Percentiles rank a stretch among this genome's conserved stretches.
These are phyloP conservation scores for Chlamydomonas sphaeroides DNA, from an alignment of 139 green algal species.

Conservation along the genomic window DNA sequence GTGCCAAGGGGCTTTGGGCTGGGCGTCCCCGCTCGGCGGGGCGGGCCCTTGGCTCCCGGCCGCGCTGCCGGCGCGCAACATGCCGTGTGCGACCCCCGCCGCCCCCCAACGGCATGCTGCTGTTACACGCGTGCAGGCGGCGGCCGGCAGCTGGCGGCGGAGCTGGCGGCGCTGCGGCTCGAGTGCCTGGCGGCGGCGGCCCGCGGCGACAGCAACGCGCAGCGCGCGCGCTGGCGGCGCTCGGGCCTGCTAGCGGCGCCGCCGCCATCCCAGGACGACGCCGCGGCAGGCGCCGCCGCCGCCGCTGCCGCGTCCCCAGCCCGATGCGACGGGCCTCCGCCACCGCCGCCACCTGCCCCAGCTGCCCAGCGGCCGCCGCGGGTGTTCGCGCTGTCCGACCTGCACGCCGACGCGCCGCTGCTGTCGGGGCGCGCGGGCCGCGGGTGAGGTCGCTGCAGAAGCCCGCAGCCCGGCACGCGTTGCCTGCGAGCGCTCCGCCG, in stretches of 20 bases:
- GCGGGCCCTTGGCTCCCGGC: background rate
- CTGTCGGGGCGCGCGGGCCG: no score
- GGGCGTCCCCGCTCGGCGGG: background rate
- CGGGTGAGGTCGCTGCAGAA: no score
- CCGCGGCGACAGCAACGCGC: background rate
- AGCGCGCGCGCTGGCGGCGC: background rate
- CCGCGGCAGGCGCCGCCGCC: background rate
- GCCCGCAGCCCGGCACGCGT: no score
- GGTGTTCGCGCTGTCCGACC: slow-evolving; percentile 24
- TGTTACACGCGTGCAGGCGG: background rate
- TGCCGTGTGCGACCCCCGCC: background rate
- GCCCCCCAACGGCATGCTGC: background rate
- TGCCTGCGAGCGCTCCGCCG: no score
- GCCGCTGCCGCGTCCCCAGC: background rate
- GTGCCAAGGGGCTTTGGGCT: no score
- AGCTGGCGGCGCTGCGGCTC: background rate
- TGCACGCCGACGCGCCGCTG: slow-evolving; percentile 14
- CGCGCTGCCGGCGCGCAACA: slow-evolving; percentile 7
- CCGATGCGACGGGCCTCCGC: background rate
- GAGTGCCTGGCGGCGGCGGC: no score
- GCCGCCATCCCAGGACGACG: background rate
- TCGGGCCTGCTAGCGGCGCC: background rate
- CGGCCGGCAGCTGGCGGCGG: no score
- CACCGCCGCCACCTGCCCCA: background rate
- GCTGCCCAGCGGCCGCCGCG: background rate